Evolutionary conservation across 164 flowering plant genomes (phyloP).

Genomic region (Liriodendron chinense): DNA sequence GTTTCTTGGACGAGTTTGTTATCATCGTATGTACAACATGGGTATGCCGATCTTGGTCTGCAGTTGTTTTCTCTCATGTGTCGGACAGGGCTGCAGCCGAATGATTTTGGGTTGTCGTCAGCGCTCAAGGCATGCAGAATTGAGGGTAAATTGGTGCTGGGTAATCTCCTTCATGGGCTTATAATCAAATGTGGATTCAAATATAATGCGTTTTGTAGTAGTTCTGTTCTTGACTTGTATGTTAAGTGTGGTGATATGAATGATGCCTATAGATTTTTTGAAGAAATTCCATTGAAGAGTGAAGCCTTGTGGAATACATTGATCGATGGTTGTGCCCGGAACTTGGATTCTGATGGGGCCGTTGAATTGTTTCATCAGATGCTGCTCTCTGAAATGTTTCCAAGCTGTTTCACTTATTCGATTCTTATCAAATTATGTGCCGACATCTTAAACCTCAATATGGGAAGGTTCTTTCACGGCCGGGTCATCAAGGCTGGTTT

Average conservation of each 20-base stretch:
- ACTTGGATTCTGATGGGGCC: conserved; percentile 21
- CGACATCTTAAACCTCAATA: background rate
- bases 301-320: conserved; percentile 26
- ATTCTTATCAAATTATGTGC: conserved; percentile 15
- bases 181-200: conserved; percentile 12
- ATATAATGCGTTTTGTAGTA: conserved; percentile 18
- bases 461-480: conserved; percentile 10
- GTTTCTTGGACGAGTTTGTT: conserved; percentile 63
- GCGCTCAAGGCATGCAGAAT: conserved; percentile 26
- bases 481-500: conserved; percentile 2
- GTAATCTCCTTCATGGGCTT: conserved; percentile 20
- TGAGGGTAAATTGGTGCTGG: conserved; percentile 16
- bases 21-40: conserved; percentile 36
- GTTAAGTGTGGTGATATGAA: conserved; percentile 23
- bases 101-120: conserved; percentile 23
- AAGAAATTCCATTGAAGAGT: conserved; percentile 9
- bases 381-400: background rate
- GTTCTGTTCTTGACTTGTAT: conserved; percentile 25
- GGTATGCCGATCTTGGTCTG: conserved; percentile 20
- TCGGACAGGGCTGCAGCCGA: conserved; percentile 14
- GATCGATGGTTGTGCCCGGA: conserved; percentile 18
- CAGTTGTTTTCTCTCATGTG: conserved; percentile 15
- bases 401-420: conserved; percentile 18
- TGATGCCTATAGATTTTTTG: conserved; percentile 23
- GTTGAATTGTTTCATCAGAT: conserved; percentile 20